Percentiles rank a stretch among this genome's conserved stretches.
Evolutionary conservation across 768 basidiomycete genomes (phyloP).

Genomic region (Boletus subcaerulescens): DNA sequence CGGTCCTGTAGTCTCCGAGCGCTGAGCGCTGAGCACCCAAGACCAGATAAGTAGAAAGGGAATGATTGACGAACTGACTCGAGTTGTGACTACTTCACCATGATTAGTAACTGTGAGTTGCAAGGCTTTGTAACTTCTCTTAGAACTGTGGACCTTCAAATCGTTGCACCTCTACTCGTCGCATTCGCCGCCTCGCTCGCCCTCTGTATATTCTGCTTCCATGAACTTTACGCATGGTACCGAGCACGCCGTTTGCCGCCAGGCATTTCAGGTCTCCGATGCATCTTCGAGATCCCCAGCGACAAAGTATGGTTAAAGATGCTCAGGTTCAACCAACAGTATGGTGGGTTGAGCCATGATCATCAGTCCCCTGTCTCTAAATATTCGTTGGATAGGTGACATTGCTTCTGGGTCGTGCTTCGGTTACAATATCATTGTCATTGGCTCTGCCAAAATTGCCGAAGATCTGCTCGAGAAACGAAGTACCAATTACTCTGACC

Average conservation of each 20-base stretch:
- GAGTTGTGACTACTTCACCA: not conserved
- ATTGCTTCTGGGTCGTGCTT: conserved; percentile 13
- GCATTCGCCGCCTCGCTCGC: not conserved
- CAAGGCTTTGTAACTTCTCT: not conserved
- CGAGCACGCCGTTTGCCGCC: conserved; percentile 12
- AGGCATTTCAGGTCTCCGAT: conserved; percentile 11
- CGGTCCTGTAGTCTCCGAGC: too few species aligned
- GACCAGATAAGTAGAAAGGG: too few species aligned
- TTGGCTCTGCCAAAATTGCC: conserved; percentile 42
- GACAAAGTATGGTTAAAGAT: conserved; percentile 13
- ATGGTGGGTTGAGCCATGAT: conserved; percentile 8
- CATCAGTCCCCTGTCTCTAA: not conserved
- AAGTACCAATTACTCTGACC: conserved; percentile 39
- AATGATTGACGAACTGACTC: too few species aligned
- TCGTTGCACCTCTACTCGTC: not conserved
- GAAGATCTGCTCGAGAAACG: conserved; percentile 47
- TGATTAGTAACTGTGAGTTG: not conserved
- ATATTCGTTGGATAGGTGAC: conserved; percentile 8
- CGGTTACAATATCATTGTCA: conserved; percentile 37
- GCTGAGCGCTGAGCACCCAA: too few species aligned
- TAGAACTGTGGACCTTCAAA: not conserved
- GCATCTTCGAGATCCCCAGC: conserved; percentile 8
- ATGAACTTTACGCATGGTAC: not conserved
- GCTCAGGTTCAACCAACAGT: conserved; percentile 7
- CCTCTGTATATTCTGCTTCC: not conserved